Evolutionary conservation across 768 basidiomycete genomes (phyloP), one percentile per base, ranked within the genome.

Genomic region (Suillus cothurnatus): DNA sequence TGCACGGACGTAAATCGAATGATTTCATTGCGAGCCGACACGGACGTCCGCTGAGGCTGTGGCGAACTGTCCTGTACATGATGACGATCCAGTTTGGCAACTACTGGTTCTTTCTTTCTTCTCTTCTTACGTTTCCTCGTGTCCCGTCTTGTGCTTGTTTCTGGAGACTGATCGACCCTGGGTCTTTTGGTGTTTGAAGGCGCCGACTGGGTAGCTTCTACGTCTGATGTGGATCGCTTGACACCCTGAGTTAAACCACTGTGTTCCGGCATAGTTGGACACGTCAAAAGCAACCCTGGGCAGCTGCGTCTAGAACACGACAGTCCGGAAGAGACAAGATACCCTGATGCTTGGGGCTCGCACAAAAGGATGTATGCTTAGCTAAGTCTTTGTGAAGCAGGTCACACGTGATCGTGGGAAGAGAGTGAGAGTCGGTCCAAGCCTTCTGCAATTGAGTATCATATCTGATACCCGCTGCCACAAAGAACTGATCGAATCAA

Each of bases 91-190:
- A 39, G 61, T 65, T 70, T 75, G 14, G 3, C 60, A 21, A 77
- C 75, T 28, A 76, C 61, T 0, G 76, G 69, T 0, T 66, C 61
- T 64, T 76, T 76, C 68, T 71, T 76, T 57, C 70, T 76, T 66
- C 49, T 75, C 66, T 36, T 77, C 64, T 47, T 77, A 8, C 75
- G 67, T 41, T 71, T 75, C 57, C 66, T 78, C 26, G 71, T 61
- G 50, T 72, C 73, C 6, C 64, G 72, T 43, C 64, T 67, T 23
- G 57, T 23, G 41, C 34, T 56, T 14, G 73, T 65, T 45, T 70
- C 70, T 39, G 61, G 32, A 9, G 71, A 53, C 14, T 14, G 66
- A 66, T 69, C 64, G 63, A 63, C 69, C 66, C 73, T 74, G 4
- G 57, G 28, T 64, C 67, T 76, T 69, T 78, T 76, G 6, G 69